Conservation (phyloP, 371 early-diverging fungal genomes). For the Mucor irregularis region DNA sequence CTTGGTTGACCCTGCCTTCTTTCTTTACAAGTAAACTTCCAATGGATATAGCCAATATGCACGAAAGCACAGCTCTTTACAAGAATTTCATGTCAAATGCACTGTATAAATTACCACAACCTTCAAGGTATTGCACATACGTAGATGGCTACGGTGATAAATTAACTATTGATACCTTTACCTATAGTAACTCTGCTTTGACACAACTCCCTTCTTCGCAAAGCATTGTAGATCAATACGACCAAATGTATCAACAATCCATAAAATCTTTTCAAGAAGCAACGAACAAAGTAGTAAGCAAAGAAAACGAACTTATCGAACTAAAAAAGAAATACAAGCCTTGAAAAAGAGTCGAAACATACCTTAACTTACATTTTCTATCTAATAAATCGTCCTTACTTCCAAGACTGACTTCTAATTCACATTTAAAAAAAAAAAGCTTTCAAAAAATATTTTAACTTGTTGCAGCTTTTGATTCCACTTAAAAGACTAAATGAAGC, state of each 20-base stretch:
- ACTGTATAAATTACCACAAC: neutral
- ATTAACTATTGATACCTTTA: neutral
- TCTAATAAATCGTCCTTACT: too few relatives aligned
- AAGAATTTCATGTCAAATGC: conserved; percentile 22
- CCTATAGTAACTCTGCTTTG: neutral
- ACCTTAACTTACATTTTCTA: too few relatives aligned
- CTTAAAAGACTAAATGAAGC: too few relatives aligned
- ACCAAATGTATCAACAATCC: conserved; percentile 10
- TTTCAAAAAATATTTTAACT: too few relatives aligned
- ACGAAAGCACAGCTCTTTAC: conserved; percentile 14
- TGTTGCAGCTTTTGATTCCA: too few relatives aligned
- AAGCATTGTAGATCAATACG: conserved; percentile 11
- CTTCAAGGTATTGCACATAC: conserved; percentile 2
- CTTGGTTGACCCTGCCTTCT: too few relatives aligned
- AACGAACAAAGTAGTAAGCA: conserved; percentile 1
- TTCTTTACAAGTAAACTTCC: conserved; percentile 2
- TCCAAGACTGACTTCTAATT: too few relatives aligned
- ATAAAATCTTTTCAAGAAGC: conserved; percentile 4
- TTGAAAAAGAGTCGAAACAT: too few relatives aligned
- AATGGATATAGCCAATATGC: conserved; percentile 18
- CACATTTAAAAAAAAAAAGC: neutral
- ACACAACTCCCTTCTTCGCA: neutral
- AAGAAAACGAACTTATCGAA: conserved; percentile 1
- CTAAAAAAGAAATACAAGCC: neutral
- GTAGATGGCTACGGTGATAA: too few relatives aligned